Evolutionary conservation across 495 filamentous ascomycete species (phyloP).

Genomic region (Parachaetomium inaequale): DNA sequence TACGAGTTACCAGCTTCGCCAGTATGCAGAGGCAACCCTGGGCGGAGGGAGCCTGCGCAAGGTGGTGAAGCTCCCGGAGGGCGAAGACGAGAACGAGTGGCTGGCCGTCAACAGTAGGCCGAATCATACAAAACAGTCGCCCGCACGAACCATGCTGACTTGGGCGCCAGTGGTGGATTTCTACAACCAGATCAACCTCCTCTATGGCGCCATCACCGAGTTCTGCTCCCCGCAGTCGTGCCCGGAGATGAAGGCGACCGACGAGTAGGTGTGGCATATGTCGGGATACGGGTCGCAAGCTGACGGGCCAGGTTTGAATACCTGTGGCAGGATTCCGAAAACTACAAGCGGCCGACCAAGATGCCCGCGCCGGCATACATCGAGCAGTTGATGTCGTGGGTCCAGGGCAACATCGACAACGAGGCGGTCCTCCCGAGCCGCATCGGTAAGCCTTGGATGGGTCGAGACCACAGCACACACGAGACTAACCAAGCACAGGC

Average conservation of each 20-base stretch:
- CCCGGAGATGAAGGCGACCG: slow-evolving; percentile 98
- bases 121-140: not conserved
- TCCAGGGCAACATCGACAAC: slow-evolving; percentile 92
- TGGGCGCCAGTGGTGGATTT: slow-evolving; percentile 87
- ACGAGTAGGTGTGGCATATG: slow-evolving; percentile 64
- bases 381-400: slow-evolving; percentile 96
- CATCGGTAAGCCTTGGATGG: slow-evolving; percentile 58
- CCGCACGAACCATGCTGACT: slow-evolving; percentile 11
- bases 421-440: slow-evolving; percentile 90
- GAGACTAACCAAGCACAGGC: slow-evolving; percentile 47
- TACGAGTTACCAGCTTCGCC: slow-evolving; percentile 90
- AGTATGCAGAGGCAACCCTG: slow-evolving; percentile 95
- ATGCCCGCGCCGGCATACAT: slow-evolving; percentile 97
- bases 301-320: slow-evolving; percentile 76
- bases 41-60: slow-evolving; percentile 93
- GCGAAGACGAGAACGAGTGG: slow-evolving; percentile 97
- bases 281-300: not conserved
- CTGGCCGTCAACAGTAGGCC: slow-evolving; percentile 84
- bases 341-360: slow-evolving; percentile 92
- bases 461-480: not conserved
- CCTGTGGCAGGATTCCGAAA: slow-evolving; percentile 93
- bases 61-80: slow-evolving; percentile 93
- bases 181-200: slow-evolving; percentile 98
- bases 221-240: slow-evolving; percentile 97
- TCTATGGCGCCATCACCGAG: slow-evolving; percentile 97